Evolutionary conservation across 148 eudicot species (phyloP).

Genomic region (Arbutus unedo): DNA sequence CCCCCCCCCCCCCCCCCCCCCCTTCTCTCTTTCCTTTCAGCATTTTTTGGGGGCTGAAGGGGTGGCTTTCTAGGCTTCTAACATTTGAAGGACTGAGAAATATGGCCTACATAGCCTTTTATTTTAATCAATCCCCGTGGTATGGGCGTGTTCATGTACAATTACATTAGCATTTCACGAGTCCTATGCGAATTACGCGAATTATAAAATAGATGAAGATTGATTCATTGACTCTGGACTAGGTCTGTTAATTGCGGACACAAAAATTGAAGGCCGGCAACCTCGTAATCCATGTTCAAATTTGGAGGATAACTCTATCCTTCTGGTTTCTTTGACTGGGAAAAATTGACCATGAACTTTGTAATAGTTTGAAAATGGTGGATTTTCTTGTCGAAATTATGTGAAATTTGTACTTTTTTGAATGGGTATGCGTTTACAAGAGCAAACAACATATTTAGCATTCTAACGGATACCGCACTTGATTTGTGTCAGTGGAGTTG

Average conservation of each 20-base stretch:
- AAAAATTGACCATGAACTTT: background rate
- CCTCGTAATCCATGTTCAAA: background rate
- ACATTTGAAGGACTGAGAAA: slow-evolving; percentile 1
- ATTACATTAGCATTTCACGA: background rate
- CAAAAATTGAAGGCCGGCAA: background rate
- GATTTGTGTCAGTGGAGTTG: slow-evolving; percentile 31
- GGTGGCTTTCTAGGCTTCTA: background rate
- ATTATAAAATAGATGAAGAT: background rate
- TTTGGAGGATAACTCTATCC: background rate
- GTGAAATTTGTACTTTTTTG: background rate
- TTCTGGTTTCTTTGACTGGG: background rate
- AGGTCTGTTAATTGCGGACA: background rate
- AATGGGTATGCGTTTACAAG: background rate
- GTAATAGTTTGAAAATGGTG: background rate
- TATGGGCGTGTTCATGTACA: background rate
- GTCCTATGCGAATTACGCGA: background rate
- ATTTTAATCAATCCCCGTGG: background rate
- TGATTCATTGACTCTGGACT: slow-evolving; percentile 2
- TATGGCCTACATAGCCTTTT: background rate
- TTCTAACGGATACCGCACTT: slow-evolving; percentile 10
- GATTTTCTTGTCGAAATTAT: background rate
- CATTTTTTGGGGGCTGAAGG: background rate
- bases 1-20: too few species aligned
- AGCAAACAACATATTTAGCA: background rate
- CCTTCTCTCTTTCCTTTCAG: background rate